Evolutionary conservation across 192 early-diverging fungal genomes (phyloP).

Genomic region (Podila horticola): DNA sequence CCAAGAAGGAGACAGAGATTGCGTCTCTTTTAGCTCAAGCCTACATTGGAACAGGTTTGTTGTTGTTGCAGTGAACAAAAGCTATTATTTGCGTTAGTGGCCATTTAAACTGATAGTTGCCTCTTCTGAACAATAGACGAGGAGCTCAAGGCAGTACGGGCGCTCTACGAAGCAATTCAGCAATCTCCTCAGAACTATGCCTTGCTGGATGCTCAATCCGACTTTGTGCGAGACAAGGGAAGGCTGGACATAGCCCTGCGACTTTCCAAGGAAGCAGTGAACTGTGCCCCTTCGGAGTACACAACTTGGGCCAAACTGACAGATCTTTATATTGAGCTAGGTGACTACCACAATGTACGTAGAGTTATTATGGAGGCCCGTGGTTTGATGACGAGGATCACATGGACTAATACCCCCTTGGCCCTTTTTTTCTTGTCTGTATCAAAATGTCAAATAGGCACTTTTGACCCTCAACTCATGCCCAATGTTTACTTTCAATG

Average conservation of each 20-base stretch:
- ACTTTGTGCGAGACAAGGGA: slow-evolving; percentile 76
- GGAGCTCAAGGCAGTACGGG: slow-evolving; percentile 92
- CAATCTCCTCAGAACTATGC: slow-evolving; percentile 83
- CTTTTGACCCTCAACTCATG: slow-evolving; percentile 97
- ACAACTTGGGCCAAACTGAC: slow-evolving; percentile 97
- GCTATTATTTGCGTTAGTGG: too few relatives aligned
- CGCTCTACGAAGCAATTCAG: slow-evolving; percentile 88
- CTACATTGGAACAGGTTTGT: slow-evolving; percentile 70
- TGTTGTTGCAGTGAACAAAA: neutral
- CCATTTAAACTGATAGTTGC: neutral
- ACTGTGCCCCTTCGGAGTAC: slow-evolving; percentile 95
- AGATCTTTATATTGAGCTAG: slow-evolving; percentile 88
- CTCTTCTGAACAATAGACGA: slow-evolving; percentile 69
- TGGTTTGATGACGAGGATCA: too few relatives aligned
- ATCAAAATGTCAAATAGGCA: slow-evolving; percentile 64
- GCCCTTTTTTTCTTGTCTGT: neutral
- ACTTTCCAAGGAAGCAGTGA: slow-evolving; percentile 93
- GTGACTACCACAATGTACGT: slow-evolving; percentile 82
- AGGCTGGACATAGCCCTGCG: slow-evolving; percentile 81
- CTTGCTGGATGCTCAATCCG: slow-evolving; percentile 88
- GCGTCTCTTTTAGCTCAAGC: slow-evolving; percentile 86
- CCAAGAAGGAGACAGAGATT: slow-evolving; percentile 87
- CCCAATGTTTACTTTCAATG: slow-evolving; percentile 96
- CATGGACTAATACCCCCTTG: neutral
- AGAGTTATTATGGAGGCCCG: neutral